phyloP scores from a whole-genome alignment of 805 yeast genomes.

The Lachancea lanzarotensis region DNA sequence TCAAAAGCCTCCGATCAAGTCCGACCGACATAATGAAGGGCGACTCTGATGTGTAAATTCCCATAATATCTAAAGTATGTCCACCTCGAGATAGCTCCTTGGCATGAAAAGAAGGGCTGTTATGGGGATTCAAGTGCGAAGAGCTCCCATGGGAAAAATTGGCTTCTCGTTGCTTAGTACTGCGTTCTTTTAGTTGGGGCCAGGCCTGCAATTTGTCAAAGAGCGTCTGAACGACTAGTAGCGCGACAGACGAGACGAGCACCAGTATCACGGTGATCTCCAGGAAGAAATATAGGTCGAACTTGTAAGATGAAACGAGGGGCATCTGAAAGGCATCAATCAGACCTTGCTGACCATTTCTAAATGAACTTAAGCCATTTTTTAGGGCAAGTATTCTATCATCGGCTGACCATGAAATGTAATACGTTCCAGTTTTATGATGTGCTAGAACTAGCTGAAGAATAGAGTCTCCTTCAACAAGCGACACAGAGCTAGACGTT shows the following conservation, averaged over 20 bases:
- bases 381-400: slow-evolving; percentile 11
- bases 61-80: slow-evolving; percentile 58
- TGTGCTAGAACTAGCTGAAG: slow-evolving; percentile 8
- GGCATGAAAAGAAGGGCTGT: slow-evolving; percentile 13
- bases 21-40: slow-evolving; percentile 68
- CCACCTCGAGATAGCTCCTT: slow-evolving; percentile 43
- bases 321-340: slow-evolving; percentile 16
- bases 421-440: slow-evolving; percentile 2
- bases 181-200: background rate
- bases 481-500: slow-evolving; percentile 7
- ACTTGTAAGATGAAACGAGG: slow-evolving; percentile 33
- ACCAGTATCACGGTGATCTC: slow-evolving; percentile 49
- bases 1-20: slow-evolving; percentile 60
- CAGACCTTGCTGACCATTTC: background rate
- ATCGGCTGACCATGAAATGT: slow-evolving; percentile 5
- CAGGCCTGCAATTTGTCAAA: background rate
- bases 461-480: slow-evolving; percentile 12
- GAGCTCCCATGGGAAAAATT: background rate
- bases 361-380: background rate
- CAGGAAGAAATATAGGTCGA: slow-evolving; percentile 45
- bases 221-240: slow-evolving; percentile 38
- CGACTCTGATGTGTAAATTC: slow-evolving; percentile 49
- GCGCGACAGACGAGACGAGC: slow-evolving; percentile 45
- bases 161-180: background rate
- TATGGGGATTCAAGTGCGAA: background rate